Base-by-base conservation (phyloP, 805 yeast species). In the Nakazawaea holstii region DNA sequence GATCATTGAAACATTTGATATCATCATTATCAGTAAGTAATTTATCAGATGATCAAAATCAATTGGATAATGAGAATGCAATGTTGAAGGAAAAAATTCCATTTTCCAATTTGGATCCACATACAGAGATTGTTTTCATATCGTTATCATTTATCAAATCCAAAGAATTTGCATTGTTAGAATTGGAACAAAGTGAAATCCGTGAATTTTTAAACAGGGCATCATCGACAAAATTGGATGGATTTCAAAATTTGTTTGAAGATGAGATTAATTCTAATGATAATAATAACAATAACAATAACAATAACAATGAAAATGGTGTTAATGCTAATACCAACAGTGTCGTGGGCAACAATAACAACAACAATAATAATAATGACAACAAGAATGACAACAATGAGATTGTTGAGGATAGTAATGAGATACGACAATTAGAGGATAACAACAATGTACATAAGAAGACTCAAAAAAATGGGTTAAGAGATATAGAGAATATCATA, bases 181-280 rank as follows among this genome's bases (percentile, higher is more conserved):
- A 91, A 60, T 81, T 90, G 53, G 98, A 91, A 58, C 95, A 88
- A 60, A 82, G 87, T 53, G 98, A 91, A 65, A 87, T 89, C 39
- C 73, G 90, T 35, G 95, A 90, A 59, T 80, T 81, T 53, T 71
- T 91, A 52, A 79, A 79, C 51, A 76, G 82, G 35, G 59, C 76
- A 41, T 79, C 82, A 1, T 71, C 81, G 11, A 70, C 70, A 50
- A 65, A 70, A 13, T 64, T 68, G 61, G 61, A 59, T 51, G 47
- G 59, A 57, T 37, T 58, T 58, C 32, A 69, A 60, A 42, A 55
- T 64, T 10, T 57, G 50, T 47, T 57, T 59, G 64, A 13, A 39
- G 45, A 43, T n/a, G 52, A 52, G 52, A 59, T 35, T 9, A 44
- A 41, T 24, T 26, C 42, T 14, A 37, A 17, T 17, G 41, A 36